Percentiles rank a stretch among this genome's conserved stretches.
Evolutionary conservation across 805 yeast species (phyloP).

Genomic region (Candida boidinii): DNA sequence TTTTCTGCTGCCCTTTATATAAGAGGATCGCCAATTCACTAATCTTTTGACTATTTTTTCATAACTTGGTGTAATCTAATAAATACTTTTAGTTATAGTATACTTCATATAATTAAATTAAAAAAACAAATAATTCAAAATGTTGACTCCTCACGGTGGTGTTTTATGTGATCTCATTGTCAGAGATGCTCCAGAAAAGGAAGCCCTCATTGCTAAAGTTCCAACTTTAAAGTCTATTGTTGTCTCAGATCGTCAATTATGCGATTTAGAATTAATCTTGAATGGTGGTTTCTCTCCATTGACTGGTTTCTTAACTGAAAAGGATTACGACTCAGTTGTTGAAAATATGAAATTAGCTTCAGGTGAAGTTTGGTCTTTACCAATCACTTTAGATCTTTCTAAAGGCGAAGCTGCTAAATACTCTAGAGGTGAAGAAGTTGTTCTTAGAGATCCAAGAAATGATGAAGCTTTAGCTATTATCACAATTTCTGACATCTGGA

Average conservation of each 20-base stretch:
- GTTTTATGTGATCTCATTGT: slow-evolving; percentile 73
- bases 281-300: slow-evolving; percentile 93
- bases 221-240: slow-evolving; percentile 36
- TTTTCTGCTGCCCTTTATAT: too few relatives aligned
- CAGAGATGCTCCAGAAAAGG: slow-evolving; percentile 63
- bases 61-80: too few relatives aligned
- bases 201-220: slow-evolving; percentile 51
- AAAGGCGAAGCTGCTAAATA: slow-evolving; percentile 37
- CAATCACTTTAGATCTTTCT: slow-evolving; percentile 79
- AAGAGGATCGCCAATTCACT: too few relatives aligned
- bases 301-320: slow-evolving; percentile 56
- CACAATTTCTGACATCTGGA: slow-evolving; percentile 70
- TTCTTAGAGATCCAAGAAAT: slow-evolving; percentile 75
- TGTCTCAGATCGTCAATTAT: slow-evolving; percentile 80
- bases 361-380: slow-evolving; percentile 86
- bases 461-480: slow-evolving; percentile 72
- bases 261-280: slow-evolving; percentile 86
- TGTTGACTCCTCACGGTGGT: slow-evolving; percentile 92
- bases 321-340: slow-evolving; percentile 63
- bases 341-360: slow-evolving; percentile 58
- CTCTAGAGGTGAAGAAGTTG: slow-evolving; percentile 52
- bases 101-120: too few relatives aligned
- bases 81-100: too few relatives aligned
- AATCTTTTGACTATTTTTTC: too few relatives aligned
- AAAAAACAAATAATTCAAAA: slow-evolving; percentile 15